Evolutionary conservation across 495 filamentous ascomycete species (phyloP), one percentile per base, ranked within the genome.

Genomic region (Hyaloscypha bicolor): DNA sequence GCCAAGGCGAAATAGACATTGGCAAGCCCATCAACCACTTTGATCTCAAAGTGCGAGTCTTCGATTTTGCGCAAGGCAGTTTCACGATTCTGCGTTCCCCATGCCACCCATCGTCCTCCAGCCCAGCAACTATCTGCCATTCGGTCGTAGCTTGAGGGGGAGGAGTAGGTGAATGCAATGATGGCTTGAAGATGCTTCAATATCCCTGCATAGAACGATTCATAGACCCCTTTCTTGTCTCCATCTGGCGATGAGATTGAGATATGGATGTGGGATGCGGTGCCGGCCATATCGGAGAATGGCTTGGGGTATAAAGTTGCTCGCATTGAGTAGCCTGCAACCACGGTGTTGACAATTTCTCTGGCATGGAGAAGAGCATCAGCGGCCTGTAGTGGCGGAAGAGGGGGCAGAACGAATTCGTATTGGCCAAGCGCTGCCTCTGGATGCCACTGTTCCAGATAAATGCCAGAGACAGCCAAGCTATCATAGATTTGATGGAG

Each of bases 231-330:
- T 11, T 79, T 76, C 12, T 79, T 69, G 48, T 75, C 71, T 52
- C 78, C 76, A 31, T 66, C 61, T 1, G 66, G 57, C 0, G 81
- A 79, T 14, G 81, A 78, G 22, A 93, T 76, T 4, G 87, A 91
- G 14, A 93, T 78, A 75, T 94, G 91, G 9, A 83, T 79, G 74
- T 93, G 91, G 0, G 85, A 82, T 5, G 86, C 90, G 9, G 85
- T 91, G 14, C 90, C 90, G 19, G 85, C 80, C 0, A 82, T 83
- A 19, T 72, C 67, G 3, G 84, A 30, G 64, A 87, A 87, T 0
- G 92, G 91, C 37, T 90, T 90, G 0, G 93, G 93, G 68, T 92
- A 83, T 0, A 95, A 81, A 0, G 92, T 95, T n/a, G 93, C 87
- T 2, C 89, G 86, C 60, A 91, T 80, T 2, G 82, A 81, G 39